phyloP scores from a whole-genome alignment of 805 yeast genomes.

The Barnettozyma californica region DNA sequence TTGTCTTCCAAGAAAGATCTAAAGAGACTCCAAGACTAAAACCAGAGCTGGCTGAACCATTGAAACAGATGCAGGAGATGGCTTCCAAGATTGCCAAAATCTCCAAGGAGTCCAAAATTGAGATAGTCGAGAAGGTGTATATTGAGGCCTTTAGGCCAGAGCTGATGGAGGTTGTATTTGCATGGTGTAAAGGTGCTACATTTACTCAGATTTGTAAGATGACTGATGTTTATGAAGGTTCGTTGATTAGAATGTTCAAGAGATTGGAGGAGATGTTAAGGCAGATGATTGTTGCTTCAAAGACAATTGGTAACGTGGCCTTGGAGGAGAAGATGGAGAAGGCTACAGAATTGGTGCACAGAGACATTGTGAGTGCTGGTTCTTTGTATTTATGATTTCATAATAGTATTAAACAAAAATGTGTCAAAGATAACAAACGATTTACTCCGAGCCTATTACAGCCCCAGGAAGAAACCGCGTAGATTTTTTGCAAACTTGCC shows the following conservation, averaged over 20 bases:
- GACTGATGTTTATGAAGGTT: constrained; percentile 98
- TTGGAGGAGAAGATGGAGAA: constrained; percentile 85
- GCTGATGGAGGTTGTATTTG: constrained; percentile 92
- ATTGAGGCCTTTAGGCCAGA: constrained; percentile 89
- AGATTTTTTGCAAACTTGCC: not conserved
- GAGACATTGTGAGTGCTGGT: constrained; percentile 96
- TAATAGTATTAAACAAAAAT: not conserved
- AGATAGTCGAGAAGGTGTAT: constrained; percentile 85
- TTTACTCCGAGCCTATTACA: not conserved
- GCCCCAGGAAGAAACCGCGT: not conserved
- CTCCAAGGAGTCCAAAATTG: constrained; percentile 84
- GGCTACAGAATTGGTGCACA: constrained; percentile 79
- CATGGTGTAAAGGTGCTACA: constrained; percentile 95
- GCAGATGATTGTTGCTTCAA: constrained; percentile 88
- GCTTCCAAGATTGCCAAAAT: constrained; percentile 88
- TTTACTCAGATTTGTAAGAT: constrained; percentile 96
- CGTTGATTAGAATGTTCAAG: constrained; percentile 89
- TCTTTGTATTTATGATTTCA: constrained; percentile 58
- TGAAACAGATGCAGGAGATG: constrained; percentile 82
- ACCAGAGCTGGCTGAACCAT: constrained; percentile 90
- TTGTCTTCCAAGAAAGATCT: constrained; percentile 94
- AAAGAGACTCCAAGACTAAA: constrained; percentile 81
- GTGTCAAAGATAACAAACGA: not conserved
- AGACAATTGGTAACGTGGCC: constrained; percentile 86
- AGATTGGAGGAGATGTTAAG: constrained; percentile 89